Conservation (phyloP, 169 alveolate species). For the Cardiosporidium cionae region DNA sequence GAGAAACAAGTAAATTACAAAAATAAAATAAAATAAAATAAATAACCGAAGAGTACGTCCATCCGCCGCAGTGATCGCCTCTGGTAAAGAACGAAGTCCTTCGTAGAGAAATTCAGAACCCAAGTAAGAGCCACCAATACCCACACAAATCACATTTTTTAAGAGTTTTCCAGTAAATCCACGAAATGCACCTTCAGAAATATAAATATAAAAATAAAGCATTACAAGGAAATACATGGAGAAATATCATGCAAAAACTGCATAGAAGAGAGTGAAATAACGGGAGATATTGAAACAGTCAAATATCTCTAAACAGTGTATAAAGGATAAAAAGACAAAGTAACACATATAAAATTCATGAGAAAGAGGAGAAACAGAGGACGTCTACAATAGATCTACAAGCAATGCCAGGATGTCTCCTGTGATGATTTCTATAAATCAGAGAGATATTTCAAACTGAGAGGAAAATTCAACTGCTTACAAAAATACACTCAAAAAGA, state of each 20-base stretch:
- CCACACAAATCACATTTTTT: slow-evolving; percentile 83
- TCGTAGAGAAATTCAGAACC: slow-evolving; percentile 81
- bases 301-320: not conserved
- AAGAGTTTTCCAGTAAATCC: slow-evolving; percentile 86
- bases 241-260: no score
- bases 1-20: no score
- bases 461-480: no score
- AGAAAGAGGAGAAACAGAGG: not conserved
- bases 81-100: no score
- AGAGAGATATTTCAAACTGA: no score
- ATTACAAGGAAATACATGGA: not conserved
- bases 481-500: no score
- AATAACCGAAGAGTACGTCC: no score
- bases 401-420: not conserved
- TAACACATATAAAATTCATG: not conserved
- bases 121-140: slow-evolving; percentile 98
- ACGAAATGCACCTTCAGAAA: slow-evolving; percentile 63
- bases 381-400: not conserved
- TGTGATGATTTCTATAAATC: not conserved
- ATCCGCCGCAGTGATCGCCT: no score
- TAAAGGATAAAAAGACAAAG: not conserved
- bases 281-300: not conserved
- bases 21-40: no score
- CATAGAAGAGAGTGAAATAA: not conserved
- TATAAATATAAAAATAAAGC: not conserved